Base-by-base conservation (phyloP, 2,329 filamentous ascomycete species). In the Chaetomiaceae sp. region DNA sequence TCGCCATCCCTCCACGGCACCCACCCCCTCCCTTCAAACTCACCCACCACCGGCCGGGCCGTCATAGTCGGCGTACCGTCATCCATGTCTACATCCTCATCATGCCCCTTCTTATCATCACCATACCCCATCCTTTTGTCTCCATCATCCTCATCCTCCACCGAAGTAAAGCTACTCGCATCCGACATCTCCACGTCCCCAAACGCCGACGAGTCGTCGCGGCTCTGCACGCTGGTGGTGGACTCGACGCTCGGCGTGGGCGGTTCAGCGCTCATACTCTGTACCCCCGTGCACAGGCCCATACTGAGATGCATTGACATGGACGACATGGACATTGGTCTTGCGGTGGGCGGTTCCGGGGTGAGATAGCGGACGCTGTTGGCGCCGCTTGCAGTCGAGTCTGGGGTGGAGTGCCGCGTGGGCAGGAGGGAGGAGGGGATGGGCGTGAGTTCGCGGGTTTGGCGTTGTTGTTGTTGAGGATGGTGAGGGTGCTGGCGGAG, bases 141-240 rank as follows among this genome's bases (percentile, higher is more conserved):
- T 15, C 62, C 53, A 36, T 37, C 20, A 9, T 38, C 42, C 22
- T 27, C 51, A 20, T 51, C 43, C 17, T 59, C 66, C 40, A 63
- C 59, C 4, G 72, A 71, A 19, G 65, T 51, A 51, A 69, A 65
- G 57, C 72, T 77, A 53, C 68, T 70, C 6, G 66, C 64, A 54
- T 79, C 77, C n/a, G 75, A 78, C 73, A 78, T 78, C 42, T 79
- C 75, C 6, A 77, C 65, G 29, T 80, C 77, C 29, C 66, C 60
- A 2, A 40, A 37, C 11, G 19, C 42, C 11, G 23, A 51, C 2
- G 47, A 25, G 2, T 20, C 65, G 45, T 56, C 66, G 53, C 17
- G 68, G 65, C 53, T 45, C 19, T 33, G 23, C 15, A 44, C 14
- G 47, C 45, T 69, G 19, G 17, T 53, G 15, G 61, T 59, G 19